A percentile compares a stretch with the other conserved stretches of the same genome.
These are phyloP conservation scores for Breynia disticha DNA, from an alignment of 441 rosid species.

Conservation along the genomic window DNA sequence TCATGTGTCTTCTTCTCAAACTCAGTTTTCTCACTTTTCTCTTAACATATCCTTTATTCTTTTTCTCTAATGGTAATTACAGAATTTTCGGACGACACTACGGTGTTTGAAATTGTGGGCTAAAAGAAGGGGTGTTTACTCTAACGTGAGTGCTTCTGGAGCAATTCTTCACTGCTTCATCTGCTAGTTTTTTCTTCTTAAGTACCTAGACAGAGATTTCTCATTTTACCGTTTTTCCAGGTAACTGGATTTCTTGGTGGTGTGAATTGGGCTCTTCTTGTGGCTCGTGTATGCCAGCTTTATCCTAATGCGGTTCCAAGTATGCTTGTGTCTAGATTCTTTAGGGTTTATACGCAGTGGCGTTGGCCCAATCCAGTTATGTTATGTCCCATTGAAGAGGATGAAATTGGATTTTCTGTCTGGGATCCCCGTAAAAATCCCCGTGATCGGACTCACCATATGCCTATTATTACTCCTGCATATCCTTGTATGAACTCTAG, in stretches of 20 bases:
- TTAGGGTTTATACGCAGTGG: constrained; percentile 64
- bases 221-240: constrained; percentile 18
- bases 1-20: constrained; percentile 1
- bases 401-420: constrained; percentile 53
- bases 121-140: constrained; percentile 58
- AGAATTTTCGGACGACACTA: constrained; percentile 55
- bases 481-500: constrained; percentile 83
- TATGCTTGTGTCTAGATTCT: constrained; percentile 61
- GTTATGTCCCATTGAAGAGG: constrained; percentile 58
- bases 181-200: too few relatives aligned
- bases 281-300: constrained; percentile 62
- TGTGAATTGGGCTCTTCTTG: constrained; percentile 72
- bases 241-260: constrained; percentile 81
- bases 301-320: constrained; percentile 63
- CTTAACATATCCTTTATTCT: background rate
- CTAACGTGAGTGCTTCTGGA: constrained; percentile 37
- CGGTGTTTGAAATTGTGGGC: constrained; percentile 68
- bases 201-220: too few relatives aligned
- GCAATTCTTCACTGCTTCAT: too few relatives aligned
- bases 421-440: constrained; percentile 70
- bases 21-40: constrained; percentile 3
- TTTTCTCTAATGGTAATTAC: constrained; percentile 1
- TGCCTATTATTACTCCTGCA: constrained; percentile 70
- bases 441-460: constrained; percentile 49
- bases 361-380: constrained; percentile 76